Evolutionary conservation across 768 basidiomycete species (phyloP), one percentile per base, ranked within the genome.

Genomic region (Lactarius tabidus): DNA sequence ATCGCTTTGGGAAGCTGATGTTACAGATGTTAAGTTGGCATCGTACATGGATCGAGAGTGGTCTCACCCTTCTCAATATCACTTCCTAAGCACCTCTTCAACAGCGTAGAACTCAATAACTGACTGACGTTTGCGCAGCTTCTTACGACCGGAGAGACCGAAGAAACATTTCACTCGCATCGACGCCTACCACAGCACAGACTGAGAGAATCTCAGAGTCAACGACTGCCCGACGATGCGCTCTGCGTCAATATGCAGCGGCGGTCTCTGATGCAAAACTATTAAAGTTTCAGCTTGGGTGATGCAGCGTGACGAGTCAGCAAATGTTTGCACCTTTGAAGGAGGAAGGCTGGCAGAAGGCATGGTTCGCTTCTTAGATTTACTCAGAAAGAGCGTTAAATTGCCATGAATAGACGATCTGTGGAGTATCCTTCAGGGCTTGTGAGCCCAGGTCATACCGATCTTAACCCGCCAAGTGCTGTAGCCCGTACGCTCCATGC

Each of bases 1-100:
- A 88, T 75, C 83, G 90, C 57, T 98, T 98, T 74, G 98, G 96
- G 97, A 85, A 83, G 71, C 77, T 98, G 63, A 91, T 89, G 7
- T 77, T 99, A 31, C 96, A 99, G 84, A 94, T 93, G 57, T 43
- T 79, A 69, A 58, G 65, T 26, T 51, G 26, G 45, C 57, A 39
- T 57, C 39, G 33, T 26, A 60, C 48, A 39, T 43, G 35, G 61
- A 75, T 98, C n/a, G 83, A 87, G 67, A 78, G 77, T 38, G 80
- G 72, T 35, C 73, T 88, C 39, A 80, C 82, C 17, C 71, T 75
- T 78, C 12, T 84, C 87, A 41, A 70, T 74, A 26, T 69, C 75
- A 39, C 39, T 26, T n/a, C 9, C 66, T 72, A 18, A 82, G 77
- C 63, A 68, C 69, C 23, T 59, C 71, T 72, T 29, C 70, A 74